Base-by-base conservation (phyloP, 2,329 filamentous ascomycete species). In the Botryosphaeria dothidea region DNA sequence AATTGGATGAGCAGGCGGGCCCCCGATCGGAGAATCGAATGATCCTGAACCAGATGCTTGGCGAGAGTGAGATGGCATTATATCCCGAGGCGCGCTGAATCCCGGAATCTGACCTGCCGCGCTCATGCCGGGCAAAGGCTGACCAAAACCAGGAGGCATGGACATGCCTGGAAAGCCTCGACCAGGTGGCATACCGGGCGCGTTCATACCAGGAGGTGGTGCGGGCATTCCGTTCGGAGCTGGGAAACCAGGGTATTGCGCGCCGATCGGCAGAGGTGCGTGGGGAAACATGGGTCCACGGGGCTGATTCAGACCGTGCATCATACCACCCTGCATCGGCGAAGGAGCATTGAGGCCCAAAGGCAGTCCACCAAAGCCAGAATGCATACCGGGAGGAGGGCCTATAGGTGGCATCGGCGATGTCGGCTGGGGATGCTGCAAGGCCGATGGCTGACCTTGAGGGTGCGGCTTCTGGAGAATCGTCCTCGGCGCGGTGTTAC, bases 1-100 rank as follows among this genome's bases (percentile, higher is more conserved):
- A 67, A 96, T 94, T 1, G 92, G 91, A 68, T 92, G 89, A 36
- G 89, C 83, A 62, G 86, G 82, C 11, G 82, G 77, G 27, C 80
- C 77, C 7, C 67, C 71, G 61, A 75, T 75, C 34, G 83, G 79
- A 17, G 82, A 81, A 8, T 93, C 90, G 67, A 89, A 65, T 15
- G 51, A 48, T 6, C 87, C 13, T 77, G 80, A 21, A 83, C 81
- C 84, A 69, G 92, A 96, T 11, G 87, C 84, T 70, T 96, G 92
- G 67, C 93, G 86, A 8, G 90, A 90, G 77, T 96, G 93, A 4
- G 85, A 76, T 56, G 84, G 81, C 69, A 78, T 74, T 11, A 71
- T 69, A 67, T 77, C 74, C n/a, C 34, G 43, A 34, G 63, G 54
- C 31, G 54, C 45, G n/a, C 74, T 74, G 52, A 78, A 78, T n/a